Evolutionary conservation across 2,329 filamentous ascomycete genomes (phyloP).

Genomic region (Colletotrichum eremochloae): DNA sequence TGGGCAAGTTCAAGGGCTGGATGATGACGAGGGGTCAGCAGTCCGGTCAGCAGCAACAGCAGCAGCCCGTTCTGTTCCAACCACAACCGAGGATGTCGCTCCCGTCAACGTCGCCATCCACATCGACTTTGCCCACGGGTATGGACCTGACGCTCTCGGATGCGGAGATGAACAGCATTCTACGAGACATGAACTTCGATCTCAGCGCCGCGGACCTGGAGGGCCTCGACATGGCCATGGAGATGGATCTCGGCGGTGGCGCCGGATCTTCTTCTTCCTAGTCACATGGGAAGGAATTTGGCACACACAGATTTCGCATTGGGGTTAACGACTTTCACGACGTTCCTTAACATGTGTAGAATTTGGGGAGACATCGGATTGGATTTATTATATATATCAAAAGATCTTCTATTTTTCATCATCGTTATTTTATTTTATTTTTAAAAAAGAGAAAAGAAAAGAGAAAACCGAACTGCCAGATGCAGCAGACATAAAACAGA

Average conservation of each 20-base stretch:
- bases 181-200: conserved; percentile 60
- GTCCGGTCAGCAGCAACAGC: conserved; percentile 12
- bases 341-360: no score
- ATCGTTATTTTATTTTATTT: no score
- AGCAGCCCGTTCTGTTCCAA: not conserved
- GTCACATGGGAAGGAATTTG: not conserved
- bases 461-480: not conserved
- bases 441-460: not conserved
- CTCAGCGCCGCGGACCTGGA: conserved; percentile 48
- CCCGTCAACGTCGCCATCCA: conserved; percentile 7
- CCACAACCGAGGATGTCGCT: conserved; percentile 27
- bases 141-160: conserved; percentile 55
- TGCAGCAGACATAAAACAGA: not conserved
- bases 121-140: conserved; percentile 45
- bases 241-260: conserved; percentile 28
- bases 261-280: conserved; percentile 13
- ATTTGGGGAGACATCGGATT: not conserved
- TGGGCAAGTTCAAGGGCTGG: conserved; percentile 67
- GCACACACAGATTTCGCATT: no score
- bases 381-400: not conserved
- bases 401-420: no score
- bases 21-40: conserved; percentile 50
- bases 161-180: conserved; percentile 55
- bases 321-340: not conserved
- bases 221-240: conserved; percentile 38